Base-by-base conservation (phyloP, 805 yeast genomes). In the Cyberlindnera nakhonratchasimensis region DNA sequence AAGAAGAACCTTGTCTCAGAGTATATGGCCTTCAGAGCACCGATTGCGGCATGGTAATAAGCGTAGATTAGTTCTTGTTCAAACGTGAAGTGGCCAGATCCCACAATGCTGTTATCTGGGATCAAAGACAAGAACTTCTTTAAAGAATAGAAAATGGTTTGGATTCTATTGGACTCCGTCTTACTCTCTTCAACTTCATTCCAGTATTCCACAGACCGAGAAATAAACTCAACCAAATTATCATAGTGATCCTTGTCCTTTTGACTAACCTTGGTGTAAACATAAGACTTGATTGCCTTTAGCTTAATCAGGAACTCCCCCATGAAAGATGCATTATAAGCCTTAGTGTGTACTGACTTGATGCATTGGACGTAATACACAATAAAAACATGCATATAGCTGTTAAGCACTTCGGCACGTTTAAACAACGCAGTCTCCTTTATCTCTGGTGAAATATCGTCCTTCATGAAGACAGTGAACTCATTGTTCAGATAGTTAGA, bases 1-100 rank as follows among this genome's bases (percentile, higher is more conserved):
- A 62, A 66, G 30, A 59, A 57, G 43, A 64, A 66, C 30, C 67
- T 47, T 4, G 59, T 57, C 42, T 66, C 70, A 9, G 69, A 62
- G 39, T 63, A 64, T 24, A 66, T 49, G 1, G 68, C 65, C 42
- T 58, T 64, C 34, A 66, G 39, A 1, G 62, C 56, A 14, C 62
- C 51, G 12, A 62, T 54, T 5, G 53, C 59, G 4, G 67, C 66
- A 34, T 62, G 66, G 46, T 54, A 66, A 45, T 61, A 66, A 7
- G 60, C 44, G 22, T 55, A 56, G 11, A 66, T 44, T 13, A 65
- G 39, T n/a, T 52, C 42, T 11, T 50, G 44, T 21, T 54, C 54
- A 40, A 49, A 50, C 2, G 40, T 6, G 14, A 42, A 29, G 3
- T 42, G 8, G 2, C 26, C 22, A 8, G 35, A 11, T 8, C 39